Evolutionary conservation across 1,284 basidiomycete species (phyloP).

Genomic region (Ceratobasidium sp.): DNA sequence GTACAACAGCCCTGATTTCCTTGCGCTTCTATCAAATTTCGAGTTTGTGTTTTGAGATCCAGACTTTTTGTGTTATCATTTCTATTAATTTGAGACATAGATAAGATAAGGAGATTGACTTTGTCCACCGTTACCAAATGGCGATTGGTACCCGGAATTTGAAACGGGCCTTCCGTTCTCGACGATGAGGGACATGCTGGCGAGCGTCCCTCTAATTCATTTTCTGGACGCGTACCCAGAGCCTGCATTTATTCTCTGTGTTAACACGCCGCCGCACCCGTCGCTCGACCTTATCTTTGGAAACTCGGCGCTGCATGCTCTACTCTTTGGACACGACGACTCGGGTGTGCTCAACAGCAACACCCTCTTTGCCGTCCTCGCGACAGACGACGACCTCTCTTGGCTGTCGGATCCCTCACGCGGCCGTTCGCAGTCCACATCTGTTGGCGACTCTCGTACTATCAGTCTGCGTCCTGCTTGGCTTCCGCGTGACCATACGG

Average conservation of each 20-base stretch:
- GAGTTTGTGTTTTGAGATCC: background rate
- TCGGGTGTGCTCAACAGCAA: background rate
- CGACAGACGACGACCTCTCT: conserved; percentile 4
- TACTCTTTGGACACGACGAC: conserved; percentile 34
- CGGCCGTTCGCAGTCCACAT: background rate
- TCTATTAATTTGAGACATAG: background rate
- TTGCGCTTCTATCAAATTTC: conserved; percentile 1
- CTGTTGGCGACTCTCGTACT: background rate
- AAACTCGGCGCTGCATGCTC: conserved; percentile 12
- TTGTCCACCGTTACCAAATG: background rate
- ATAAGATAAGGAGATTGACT: background rate
- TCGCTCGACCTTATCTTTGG: conserved; percentile 25
- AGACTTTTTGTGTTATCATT: no score
- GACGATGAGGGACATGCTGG: conserved; percentile 31
- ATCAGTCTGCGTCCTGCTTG: conserved; percentile 26
- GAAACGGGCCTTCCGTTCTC: background rate
- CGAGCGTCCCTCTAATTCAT: conserved; percentile 2
- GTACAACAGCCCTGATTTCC: conserved; percentile 8
- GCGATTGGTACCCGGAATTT: background rate
- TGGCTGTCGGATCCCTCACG: conserved; percentile 14
- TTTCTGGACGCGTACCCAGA: conserved; percentile 37
- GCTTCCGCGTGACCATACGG: conserved; percentile 33
- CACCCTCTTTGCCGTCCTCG: conserved; percentile 7
- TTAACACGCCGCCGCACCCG: background rate
- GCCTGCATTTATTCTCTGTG: conserved; percentile 27